phyloP scores from a whole-genome alignment of 108 stramenopile species.

The Cyclostephanos tholiformis region DNA sequence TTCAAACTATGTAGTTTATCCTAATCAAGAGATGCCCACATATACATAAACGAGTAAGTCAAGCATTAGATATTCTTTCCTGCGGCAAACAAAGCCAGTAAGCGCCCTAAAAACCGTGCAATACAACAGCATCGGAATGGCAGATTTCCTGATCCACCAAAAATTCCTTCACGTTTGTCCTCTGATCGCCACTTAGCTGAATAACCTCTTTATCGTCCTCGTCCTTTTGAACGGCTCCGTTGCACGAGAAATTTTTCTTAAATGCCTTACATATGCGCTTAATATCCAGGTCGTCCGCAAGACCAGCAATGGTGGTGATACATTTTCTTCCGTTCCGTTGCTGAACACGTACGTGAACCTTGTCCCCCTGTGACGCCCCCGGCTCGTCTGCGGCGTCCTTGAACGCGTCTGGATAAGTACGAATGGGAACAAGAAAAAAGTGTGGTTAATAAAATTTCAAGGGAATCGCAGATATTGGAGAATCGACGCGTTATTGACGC shows the following conservation, averaged over 20 bases:
- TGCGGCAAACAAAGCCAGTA: not conserved
- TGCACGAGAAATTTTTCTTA: conserved; percentile 98
- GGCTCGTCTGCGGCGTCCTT: conserved; percentile 85
- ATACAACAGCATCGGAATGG: conserved; percentile 75
- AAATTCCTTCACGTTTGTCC: conserved; percentile 96
- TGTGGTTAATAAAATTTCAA: no score
- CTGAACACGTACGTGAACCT: conserved; percentile 98
- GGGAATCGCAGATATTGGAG: no score
- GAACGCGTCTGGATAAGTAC: conserved; percentile 69
- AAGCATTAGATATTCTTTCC: not conserved
- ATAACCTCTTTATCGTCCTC: conserved; percentile 95
- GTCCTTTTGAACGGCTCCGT: conserved; percentile 97
- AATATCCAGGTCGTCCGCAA: conserved; percentile 97
- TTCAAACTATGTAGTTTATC: not conserved
- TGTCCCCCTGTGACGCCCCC: conserved; percentile 66
- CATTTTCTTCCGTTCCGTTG: conserved; percentile 99
- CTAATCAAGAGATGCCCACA: not conserved
- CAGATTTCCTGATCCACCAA: conserved; percentile 97
- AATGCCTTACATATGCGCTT: conserved; percentile 98
- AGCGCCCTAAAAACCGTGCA: conserved; percentile 83
- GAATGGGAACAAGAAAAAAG: no score
- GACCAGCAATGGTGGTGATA: conserved; percentile 97
- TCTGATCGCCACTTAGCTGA: conserved; percentile 97
- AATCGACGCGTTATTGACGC: not conserved
- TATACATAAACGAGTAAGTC: not conserved